Percentiles rank a stretch among this genome's conserved stretches.
These are phyloP conservation scores for Hymenoscyphus occultus DNA, from an alignment of 2,329 filamentous ascomycete genomes.

Conservation along the genomic window DNA sequence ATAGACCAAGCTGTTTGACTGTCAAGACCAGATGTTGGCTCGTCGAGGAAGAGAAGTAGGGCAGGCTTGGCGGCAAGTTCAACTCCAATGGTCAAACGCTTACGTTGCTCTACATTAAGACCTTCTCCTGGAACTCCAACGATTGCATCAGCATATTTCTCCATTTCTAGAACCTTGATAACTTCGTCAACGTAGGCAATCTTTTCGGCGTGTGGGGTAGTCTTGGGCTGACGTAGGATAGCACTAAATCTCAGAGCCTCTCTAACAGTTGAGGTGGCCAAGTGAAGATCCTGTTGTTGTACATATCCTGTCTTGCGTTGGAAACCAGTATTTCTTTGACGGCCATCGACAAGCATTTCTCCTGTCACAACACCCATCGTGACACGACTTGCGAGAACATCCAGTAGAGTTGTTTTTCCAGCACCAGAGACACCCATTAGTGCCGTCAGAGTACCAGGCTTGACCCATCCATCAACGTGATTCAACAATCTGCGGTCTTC, in stretches of 20 bases:
- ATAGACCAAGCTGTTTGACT: conserved; percentile 94
- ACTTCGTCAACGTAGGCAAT: conserved; percentile 85
- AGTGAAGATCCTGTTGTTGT: conserved; percentile 87
- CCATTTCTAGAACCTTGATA: conserved; percentile 86
- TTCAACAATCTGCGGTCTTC: conserved; percentile 75
- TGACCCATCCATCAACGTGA: conserved; percentile 88
- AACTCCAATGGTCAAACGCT: conserved; percentile 87
- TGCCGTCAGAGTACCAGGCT: conserved; percentile 84
- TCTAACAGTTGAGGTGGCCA: conserved; percentile 79
- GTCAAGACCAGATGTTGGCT: conserved; percentile 92
- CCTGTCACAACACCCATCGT: conserved; percentile 88
- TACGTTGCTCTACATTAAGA: conserved; percentile 53
- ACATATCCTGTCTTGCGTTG: conserved; percentile 91
- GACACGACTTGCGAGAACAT: conserved; percentile 74
- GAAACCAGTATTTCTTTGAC: conserved; percentile 71
- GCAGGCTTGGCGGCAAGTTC: conserved; percentile 90
- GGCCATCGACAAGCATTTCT: conserved; percentile 68
- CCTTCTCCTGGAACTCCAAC: conserved; percentile 87
- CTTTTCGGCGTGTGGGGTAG: conserved; percentile 71
- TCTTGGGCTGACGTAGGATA: conserved; percentile 77
- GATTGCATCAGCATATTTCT: conserved; percentile 84
- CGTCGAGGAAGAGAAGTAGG: conserved; percentile 86
- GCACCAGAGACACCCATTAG: conserved; percentile 71
- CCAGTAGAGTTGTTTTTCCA: conserved; percentile 81
- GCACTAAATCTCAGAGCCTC: conserved; percentile 87